A percentile compares a stretch with the other conserved stretches of the same genome.
Evolutionary conservation across 2,329 filamentous ascomycete genomes (phyloP).

Genomic region (Fusarium domesticum): DNA sequence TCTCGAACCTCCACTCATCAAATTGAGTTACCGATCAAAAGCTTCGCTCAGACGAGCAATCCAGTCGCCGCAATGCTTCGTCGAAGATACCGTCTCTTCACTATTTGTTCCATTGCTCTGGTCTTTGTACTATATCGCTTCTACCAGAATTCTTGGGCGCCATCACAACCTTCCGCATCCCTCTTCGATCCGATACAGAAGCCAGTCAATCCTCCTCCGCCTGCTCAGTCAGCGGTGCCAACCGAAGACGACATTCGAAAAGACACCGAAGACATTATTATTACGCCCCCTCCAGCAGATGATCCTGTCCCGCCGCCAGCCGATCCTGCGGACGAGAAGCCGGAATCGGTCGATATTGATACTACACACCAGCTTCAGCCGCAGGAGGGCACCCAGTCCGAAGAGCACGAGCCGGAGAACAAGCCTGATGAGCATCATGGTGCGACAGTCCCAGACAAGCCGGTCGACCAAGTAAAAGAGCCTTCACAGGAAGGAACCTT

Average conservation of each 20-base stretch:
- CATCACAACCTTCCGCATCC: slow-evolving; percentile 19
- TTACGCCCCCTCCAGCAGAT: slow-evolving; percentile 11
- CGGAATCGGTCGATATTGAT: not conserved
- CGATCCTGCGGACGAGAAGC: too few species aligned
- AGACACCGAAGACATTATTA: slow-evolving; percentile 17
- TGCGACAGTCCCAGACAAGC: not conserved
- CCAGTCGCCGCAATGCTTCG: slow-evolving; percentile 46
- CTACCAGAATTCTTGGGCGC: slow-evolving; percentile 39
- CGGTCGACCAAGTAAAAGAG: not conserved
- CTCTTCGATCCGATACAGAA: slow-evolving; percentile 10
- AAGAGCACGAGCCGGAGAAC: slow-evolving; percentile 5
- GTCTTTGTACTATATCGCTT: slow-evolving; percentile 54
- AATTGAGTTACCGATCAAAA: slow-evolving; percentile 3
- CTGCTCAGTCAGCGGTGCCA: slow-evolving; percentile 9
- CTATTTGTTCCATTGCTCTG: slow-evolving; percentile 53
- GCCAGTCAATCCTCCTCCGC: slow-evolving; percentile 6
- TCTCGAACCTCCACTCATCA: not conserved
- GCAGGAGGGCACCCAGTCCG: slow-evolving; percentile 3
- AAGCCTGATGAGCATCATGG: not conserved
- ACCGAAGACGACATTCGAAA: slow-evolving; percentile 8
- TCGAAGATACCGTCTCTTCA: slow-evolving; percentile 60
- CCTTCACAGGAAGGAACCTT: not conserved
- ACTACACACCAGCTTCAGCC: not conserved
- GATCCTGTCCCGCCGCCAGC: too few species aligned
- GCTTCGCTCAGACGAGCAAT: slow-evolving; percentile 28